These are phyloP conservation scores for Fusarium coffeatum DNA, from an alignment of 2,329 filamentous ascomycete genomes.

Conservation along the genomic window DNA sequence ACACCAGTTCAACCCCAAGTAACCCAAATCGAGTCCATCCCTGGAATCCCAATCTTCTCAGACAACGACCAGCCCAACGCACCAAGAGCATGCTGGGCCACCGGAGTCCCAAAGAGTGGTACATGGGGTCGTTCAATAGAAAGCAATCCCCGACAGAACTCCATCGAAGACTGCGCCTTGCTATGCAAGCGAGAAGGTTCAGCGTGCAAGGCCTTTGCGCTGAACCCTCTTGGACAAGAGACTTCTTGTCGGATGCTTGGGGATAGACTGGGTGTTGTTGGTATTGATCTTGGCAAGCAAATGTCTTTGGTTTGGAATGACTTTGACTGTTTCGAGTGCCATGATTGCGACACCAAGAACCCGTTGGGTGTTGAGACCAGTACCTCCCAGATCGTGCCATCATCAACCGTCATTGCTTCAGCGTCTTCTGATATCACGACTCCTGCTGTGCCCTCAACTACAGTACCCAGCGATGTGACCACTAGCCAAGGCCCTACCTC, in stretches of 20 bases:
- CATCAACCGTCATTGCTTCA: accelerated
- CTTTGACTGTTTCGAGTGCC: slow-evolving; percentile 15
- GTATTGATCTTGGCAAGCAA: background rate
- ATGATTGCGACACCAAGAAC: slow-evolving; percentile 1
- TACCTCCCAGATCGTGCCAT: accelerated
- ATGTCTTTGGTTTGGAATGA: slow-evolving; percentile 15
- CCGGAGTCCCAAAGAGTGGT: background rate
- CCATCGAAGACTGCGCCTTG: slow-evolving; percentile 20
- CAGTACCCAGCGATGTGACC: background rate
- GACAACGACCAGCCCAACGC: background rate
- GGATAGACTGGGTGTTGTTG: background rate
- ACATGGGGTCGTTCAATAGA: slow-evolving; percentile 5
- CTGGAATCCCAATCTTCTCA: background rate
- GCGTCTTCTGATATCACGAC: background rate
- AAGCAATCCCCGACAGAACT: slow-evolving; percentile 7
- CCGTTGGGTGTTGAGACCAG: background rate
- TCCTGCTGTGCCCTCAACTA: background rate
- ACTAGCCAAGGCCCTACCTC: background rate
- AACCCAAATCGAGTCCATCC: background rate
- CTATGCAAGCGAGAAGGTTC: slow-evolving; percentile 9
- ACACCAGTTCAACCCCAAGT: background rate
- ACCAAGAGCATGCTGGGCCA: slow-evolving; percentile 9
- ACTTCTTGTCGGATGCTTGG: background rate
- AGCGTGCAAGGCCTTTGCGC: slow-evolving; percentile 12
- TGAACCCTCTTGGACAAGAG: background rate